Percentiles rank a stretch among this genome's conserved stretches.
Evolutionary conservation across 305 asterid species (phyloP).

Genomic region (Withania somnifera): DNA sequence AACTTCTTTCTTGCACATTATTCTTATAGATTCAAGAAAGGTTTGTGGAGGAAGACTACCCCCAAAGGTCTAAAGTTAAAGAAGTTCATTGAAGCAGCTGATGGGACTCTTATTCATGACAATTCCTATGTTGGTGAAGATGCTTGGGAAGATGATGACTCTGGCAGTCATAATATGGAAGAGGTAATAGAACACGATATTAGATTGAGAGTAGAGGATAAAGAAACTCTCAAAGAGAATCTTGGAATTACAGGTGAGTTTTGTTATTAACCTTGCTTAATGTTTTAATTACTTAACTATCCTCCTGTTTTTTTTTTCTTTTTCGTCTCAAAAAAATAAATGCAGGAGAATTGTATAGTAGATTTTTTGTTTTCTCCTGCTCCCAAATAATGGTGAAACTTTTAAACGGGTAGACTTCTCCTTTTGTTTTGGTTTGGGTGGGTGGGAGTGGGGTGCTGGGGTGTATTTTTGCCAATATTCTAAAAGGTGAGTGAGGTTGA

Average conservation of each 20-base stretch:
- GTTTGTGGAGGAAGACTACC: constrained; percentile 83
- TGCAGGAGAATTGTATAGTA: neutral
- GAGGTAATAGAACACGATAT: constrained; percentile 47
- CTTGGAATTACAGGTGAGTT: constrained; percentile 70
- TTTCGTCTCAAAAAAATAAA: neutral
- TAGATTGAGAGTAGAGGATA: constrained; percentile 42
- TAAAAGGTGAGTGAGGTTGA: neutral
- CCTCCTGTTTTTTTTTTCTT: neutral
- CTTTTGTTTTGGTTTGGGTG: neutral
- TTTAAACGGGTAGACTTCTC: neutral
- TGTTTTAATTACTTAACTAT: neutral
- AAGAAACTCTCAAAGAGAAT: constrained; percentile 49
- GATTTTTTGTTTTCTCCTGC: neutral
- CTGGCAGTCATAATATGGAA: constrained; percentile 38
- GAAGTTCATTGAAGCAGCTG: constrained; percentile 82
- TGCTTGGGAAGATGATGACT: constrained; percentile 90
- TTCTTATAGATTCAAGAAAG: constrained; percentile 60
- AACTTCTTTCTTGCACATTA: neutral
- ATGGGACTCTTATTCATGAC: constrained; percentile 78
- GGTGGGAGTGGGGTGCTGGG: neutral
- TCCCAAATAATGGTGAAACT: neutral
- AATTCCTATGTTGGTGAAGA: constrained; percentile 83
- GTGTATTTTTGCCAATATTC: neutral
- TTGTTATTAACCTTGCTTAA: constrained; percentile 2
- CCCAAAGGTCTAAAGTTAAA: constrained; percentile 92